A percentile compares a stretch with the other conserved stretches of the same genome.
These are phyloP conservation scores for Malus domestica DNA, from an alignment of 306 rosid species.

Conservation along the genomic window ASM211411v1 NC_041790.1:481501-482000, in stretches of 20 bases:
- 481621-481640: background rate
- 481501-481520: no score
- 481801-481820: background rate
- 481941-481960: slow-evolving; percentile 97
- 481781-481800: background rate
- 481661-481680: background rate
- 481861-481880: slow-evolving; percentile 84
- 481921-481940: slow-evolving; percentile 96
- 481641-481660: background rate
- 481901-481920: slow-evolving; percentile 87
- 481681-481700: background rate
- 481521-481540: no score
- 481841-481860: slow-evolving; percentile 93
- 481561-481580: background rate
- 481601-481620: no score
- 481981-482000: background rate
- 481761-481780: background rate
- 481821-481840: slow-evolving; percentile 37
- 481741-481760: background rate
- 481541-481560: no score
- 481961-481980: slow-evolving; percentile 16
- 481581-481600: background rate
- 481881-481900: slow-evolving; percentile 68
- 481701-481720: background rate
- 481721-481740: slow-evolving; percentile 1